phyloP scores from a whole-genome alignment of 148 eudicot genomes.

The Rhododendron williamsianum region DNA sequence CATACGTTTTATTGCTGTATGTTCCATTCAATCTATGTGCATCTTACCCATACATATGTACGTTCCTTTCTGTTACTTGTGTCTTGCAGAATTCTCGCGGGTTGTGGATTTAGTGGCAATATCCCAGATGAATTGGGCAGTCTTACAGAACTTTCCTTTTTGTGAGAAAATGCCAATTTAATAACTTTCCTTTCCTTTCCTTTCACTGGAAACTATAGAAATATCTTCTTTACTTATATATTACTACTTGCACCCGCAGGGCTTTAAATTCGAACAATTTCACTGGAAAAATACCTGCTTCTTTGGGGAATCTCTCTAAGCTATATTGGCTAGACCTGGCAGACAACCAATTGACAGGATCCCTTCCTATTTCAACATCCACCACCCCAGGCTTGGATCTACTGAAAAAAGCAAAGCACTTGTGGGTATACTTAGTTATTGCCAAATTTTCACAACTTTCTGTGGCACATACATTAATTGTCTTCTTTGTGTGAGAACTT shows the following conservation, averaged over 20 bases:
- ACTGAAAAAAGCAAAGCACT: conserved; percentile 69
- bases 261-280: conserved; percentile 85
- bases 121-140: conserved; percentile 82
- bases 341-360: conserved; percentile 70
- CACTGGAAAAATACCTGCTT: conserved; percentile 64
- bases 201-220: not conserved
- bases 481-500: conserved; percentile 11
- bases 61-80: not conserved
- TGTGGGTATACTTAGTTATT: conserved; percentile 43
- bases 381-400: conserved; percentile 60
- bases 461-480: not conserved
- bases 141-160: conserved; percentile 51
- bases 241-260: conserved; percentile 25
- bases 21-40: not conserved
- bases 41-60: not conserved
- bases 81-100: conserved; percentile 70
- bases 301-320: conserved; percentile 68
- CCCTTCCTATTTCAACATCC: conserved; percentile 64
- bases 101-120: conserved; percentile 77
- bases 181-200: not conserved
- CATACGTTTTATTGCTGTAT: not conserved
- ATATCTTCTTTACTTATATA: not conserved
- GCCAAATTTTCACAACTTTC: not conserved
- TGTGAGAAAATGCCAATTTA: conserved; percentile 39
- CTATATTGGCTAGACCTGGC: conserved; percentile 91